Conservation (phyloP, 371 early-diverging fungal genomes). For the Mucor indicus region DNA sequence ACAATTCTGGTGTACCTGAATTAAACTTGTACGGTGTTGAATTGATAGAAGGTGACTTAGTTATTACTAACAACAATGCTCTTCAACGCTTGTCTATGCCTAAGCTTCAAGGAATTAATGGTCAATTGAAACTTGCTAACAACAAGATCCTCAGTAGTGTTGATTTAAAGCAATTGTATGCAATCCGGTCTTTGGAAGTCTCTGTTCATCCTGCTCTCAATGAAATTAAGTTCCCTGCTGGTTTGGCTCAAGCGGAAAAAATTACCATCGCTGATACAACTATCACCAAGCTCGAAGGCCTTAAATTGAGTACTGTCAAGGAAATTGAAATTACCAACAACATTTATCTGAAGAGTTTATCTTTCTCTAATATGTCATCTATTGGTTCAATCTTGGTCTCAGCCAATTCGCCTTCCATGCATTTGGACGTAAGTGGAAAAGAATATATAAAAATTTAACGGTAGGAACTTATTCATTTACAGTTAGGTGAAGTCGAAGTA, state of each 20-base stretch:
- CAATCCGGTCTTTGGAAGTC: conserved; percentile 33
- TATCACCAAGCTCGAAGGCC: conserved; percentile 38
- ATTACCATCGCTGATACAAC: conserved; percentile 44
- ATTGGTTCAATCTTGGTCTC: conserved; percentile 35
- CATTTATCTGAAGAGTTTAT: conserved; percentile 40
- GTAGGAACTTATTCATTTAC: not conserved
- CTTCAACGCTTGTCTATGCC: conserved; percentile 34
- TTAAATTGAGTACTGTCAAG: conserved; percentile 23
- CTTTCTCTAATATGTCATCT: conserved; percentile 25
- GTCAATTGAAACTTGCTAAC: conserved; percentile 37
- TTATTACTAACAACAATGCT: conserved; percentile 36
- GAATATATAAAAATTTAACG: not conserved
- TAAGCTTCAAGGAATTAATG: conserved; percentile 40
- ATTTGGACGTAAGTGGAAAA: conserved; percentile 27
- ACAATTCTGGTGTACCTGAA: conserved; percentile 14
- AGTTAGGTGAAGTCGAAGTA: conserved; percentile 26
- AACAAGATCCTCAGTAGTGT: conserved; percentile 37
- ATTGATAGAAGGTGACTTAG: conserved; percentile 38
- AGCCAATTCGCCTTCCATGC: conserved; percentile 40
- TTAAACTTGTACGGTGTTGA: conserved; percentile 32
- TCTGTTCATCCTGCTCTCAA: conserved; percentile 41
- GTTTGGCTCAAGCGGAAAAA: conserved; percentile 30
- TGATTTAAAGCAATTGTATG: conserved; percentile 29
- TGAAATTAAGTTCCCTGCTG: conserved; percentile 35
- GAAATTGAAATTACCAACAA: conserved; percentile 51